phyloP scores from a whole-genome alignment of 2,329 filamentous ascomycete species.

The Scleromitrula shiraiana region DNA sequence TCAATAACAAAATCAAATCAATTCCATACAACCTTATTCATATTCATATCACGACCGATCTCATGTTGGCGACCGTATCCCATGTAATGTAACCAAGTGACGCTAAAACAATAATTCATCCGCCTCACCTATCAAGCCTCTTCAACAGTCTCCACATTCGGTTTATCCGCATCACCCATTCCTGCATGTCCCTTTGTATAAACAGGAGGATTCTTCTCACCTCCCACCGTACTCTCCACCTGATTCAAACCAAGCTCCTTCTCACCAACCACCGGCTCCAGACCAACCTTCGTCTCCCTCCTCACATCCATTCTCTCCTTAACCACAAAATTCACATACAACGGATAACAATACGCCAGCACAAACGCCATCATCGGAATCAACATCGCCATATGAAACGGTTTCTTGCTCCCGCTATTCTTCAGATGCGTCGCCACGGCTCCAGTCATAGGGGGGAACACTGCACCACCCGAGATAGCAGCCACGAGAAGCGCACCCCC shows the following conservation, averaged over 20 bases:
- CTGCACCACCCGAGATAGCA: slow-evolving; percentile 65
- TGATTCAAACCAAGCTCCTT: slow-evolving; percentile 11
- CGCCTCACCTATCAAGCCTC: no score
- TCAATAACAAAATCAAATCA: no score
- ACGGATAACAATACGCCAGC: slow-evolving; percentile 28
- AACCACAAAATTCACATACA: slow-evolving; percentile 30
- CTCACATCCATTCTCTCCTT: slow-evolving; percentile 27
- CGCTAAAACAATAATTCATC: no score
- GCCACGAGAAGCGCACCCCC: slow-evolving; percentile 64
- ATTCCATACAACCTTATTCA: no score
- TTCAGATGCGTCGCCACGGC: slow-evolving; percentile 35
- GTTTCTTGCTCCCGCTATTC: slow-evolving; percentile 11
- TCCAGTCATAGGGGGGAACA: slow-evolving; percentile 63
- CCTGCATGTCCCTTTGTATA: no score
- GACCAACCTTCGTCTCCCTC: slow-evolving; percentile 13
- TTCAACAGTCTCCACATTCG: no score
- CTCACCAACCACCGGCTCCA: slow-evolving; percentile 4
- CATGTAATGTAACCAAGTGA: no score
- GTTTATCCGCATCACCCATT: no score
- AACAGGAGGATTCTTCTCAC: no score
- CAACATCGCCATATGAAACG: slow-evolving; percentile 26
- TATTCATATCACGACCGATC: no score
- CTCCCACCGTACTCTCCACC: no score
- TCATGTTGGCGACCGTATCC: no score
- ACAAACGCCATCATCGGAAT: slow-evolving; percentile 30